Conservation (phyloP, 2,329 filamentous ascomycete species). For the Cadophora malorum region DNA sequence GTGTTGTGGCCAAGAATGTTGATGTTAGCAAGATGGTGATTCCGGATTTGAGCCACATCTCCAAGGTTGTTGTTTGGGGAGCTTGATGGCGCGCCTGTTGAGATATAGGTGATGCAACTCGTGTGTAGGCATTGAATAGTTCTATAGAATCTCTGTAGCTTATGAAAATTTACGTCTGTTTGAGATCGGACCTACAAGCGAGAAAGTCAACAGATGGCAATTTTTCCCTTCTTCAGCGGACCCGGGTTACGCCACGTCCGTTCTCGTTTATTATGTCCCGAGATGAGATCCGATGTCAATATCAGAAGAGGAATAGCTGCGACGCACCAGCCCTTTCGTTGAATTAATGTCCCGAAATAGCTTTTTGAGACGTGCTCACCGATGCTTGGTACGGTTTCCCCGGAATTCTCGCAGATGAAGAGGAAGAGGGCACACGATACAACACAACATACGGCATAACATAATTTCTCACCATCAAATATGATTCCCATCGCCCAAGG, state of each 20-base stretch:
- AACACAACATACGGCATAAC: neutral
- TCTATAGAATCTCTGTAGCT: too few species aligned
- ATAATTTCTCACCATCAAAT: too few species aligned
- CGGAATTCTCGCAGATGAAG: constrained; percentile 7
- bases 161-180: too few species aligned
- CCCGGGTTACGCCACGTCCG: neutral
- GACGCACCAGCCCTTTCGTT: constrained; percentile 3
- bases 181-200: neutral
- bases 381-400: constrained; percentile 2
- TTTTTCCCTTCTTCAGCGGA: neutral
- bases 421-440: neutral
- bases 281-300: constrained; percentile 1
- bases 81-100: too few species aligned
- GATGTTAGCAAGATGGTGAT: too few species aligned
- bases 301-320: neutral
- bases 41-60: too few species aligned
- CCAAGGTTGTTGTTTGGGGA: too few species aligned
- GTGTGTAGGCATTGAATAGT: too few species aligned
- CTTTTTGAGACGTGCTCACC: neutral
- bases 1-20: too few species aligned
- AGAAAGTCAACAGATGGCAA: neutral
- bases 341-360: constrained; percentile 13
- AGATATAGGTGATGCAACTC: too few species aligned
- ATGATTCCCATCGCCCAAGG: too few species aligned
- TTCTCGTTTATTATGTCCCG: constrained; percentile 6